Conservation (phyloP, 2,329 filamentous ascomycete genomes). For the Diaporthe helianthi region DNA sequence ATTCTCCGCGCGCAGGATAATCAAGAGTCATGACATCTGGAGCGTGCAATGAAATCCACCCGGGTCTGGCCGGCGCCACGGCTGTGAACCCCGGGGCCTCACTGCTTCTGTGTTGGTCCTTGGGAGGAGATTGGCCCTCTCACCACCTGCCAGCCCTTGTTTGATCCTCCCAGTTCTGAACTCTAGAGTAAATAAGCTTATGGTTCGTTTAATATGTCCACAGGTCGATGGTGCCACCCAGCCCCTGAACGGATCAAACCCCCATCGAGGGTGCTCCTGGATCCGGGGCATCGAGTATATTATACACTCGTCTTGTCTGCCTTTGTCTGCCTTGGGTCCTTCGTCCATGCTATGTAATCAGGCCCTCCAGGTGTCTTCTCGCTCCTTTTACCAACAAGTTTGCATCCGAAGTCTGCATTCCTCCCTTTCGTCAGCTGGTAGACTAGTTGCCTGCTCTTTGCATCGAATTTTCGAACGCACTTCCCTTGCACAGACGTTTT, state of each 20-base stretch:
- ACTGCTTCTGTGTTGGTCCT: background rate
- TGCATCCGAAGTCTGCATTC: background rate
- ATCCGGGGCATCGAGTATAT: background rate
- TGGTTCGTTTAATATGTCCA: background rate
- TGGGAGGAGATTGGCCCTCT: slow-evolving; percentile 19
- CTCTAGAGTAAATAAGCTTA: slow-evolving; percentile 1
- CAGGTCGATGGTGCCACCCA: slow-evolving; percentile 5
- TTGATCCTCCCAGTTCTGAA: background rate
- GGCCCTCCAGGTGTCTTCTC: background rate
- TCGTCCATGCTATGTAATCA: background rate
- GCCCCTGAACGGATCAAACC: background rate
- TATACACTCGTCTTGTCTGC: background rate
- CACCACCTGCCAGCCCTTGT: background rate
- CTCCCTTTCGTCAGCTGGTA: slow-evolving; percentile 17
- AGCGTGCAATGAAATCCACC: slow-evolving; percentile 1
- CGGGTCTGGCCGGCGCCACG: background rate
- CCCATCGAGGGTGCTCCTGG: background rate
- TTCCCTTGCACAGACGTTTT: background rate
- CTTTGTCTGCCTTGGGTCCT: background rate
- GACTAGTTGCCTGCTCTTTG: background rate
- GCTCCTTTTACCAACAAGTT: background rate
- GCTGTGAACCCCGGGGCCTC: background rate
- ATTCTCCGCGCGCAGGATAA: background rate
- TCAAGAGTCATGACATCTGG: slow-evolving; percentile 16
- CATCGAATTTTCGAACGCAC: background rate